phyloP scores from a whole-genome alignment of 305 asterid species.

The Fraxinus sp. region DNA sequence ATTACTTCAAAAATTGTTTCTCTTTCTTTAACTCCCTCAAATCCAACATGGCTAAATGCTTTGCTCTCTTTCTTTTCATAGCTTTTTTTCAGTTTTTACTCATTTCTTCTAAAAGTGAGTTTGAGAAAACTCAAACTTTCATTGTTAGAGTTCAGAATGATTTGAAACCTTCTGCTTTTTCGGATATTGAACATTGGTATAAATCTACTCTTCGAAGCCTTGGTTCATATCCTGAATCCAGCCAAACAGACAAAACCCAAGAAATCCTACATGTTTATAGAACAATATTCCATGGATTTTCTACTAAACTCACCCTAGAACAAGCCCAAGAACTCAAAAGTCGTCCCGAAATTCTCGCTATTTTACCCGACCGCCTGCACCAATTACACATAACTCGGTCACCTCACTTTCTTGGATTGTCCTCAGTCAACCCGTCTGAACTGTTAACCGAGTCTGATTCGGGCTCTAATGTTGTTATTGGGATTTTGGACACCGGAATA shows the following conservation, averaged over 20 bases:
- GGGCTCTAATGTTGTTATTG: conserved; percentile 63
- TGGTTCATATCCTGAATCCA: conserved; percentile 16
- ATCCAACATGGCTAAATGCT: conserved; percentile 30
- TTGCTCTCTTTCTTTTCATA: neutral
- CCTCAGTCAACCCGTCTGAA: conserved; percentile 29
- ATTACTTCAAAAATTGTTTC: neutral
- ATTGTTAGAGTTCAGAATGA: conserved; percentile 67
- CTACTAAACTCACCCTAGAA: conserved; percentile 48
- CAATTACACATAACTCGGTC: conserved; percentile 71
- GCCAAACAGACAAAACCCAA: neutral
- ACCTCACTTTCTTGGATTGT: conserved; percentile 61
- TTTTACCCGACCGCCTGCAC: conserved; percentile 63
- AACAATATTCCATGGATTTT: conserved; percentile 77
- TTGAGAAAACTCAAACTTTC: conserved; percentile 36
- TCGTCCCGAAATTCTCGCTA: conserved; percentile 42
- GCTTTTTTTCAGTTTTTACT: neutral
- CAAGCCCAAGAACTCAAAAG: conserved; percentile 44
- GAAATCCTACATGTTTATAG: conserved; percentile 61
- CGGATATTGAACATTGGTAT: conserved; percentile 64
- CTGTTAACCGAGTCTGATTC: conserved; percentile 53
- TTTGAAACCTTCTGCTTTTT: conserved; percentile 56
- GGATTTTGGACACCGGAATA: conserved; percentile 72
- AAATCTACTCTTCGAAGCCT: conserved; percentile 58
- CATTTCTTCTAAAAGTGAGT: conserved; percentile 11
- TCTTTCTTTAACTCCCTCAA: neutral